Evolutionary conservation across 352 stramenopile genomes (phyloP).

Genomic region (Globisporangium polare): DNA sequence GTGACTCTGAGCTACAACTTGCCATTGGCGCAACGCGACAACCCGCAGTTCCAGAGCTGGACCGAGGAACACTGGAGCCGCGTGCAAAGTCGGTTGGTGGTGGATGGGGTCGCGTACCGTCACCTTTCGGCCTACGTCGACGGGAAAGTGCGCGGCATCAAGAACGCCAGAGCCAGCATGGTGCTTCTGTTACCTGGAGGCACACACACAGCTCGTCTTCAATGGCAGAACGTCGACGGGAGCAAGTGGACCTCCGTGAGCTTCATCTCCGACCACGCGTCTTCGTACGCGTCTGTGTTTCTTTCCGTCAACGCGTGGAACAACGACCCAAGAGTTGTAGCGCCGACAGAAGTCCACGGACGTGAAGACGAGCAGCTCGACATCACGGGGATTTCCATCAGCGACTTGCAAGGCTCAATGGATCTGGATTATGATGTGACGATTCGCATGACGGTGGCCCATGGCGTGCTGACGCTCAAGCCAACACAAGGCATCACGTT

Average conservation of each 20-base stretch:
- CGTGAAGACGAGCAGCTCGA: conserved; percentile 45
- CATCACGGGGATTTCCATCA: conserved; percentile 40
- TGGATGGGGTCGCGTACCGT: conserved; percentile 65
- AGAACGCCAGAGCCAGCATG: conserved; percentile 68
- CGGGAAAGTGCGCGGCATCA: conserved; percentile 62
- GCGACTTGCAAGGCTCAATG: conserved; percentile 45
- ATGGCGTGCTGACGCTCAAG: conserved; percentile 48
- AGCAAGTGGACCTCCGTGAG: conserved; percentile 62
- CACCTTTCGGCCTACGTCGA: conserved; percentile 70
- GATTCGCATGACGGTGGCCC: conserved; percentile 48
- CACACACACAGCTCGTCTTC: conserved; percentile 55
- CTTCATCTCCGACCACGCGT: conserved; percentile 65
- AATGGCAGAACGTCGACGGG: conserved; percentile 77
- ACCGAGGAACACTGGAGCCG: conserved; percentile 40
- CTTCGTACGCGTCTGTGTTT: conserved; percentile 68
- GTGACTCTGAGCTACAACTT: conserved; percentile 75
- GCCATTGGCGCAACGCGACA: conserved; percentile 65
- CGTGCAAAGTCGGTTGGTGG: conserved; percentile 54
- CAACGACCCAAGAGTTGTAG: conserved; percentile 55
- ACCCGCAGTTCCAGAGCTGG: conserved; percentile 59
- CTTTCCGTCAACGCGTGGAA: conserved; percentile 65
- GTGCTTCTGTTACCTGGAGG: conserved; percentile 48
- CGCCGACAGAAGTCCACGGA: conserved; percentile 29
- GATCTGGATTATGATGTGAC: conserved; percentile 58
- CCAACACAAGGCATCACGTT: conserved; percentile 64